A percentile compares a stretch with the other conserved stretches of the same genome.
These are phyloP conservation scores for Rhododendron mucronatum DNA, from an alignment of 148 eudicot species.

Conservation along the genomic window DNA sequence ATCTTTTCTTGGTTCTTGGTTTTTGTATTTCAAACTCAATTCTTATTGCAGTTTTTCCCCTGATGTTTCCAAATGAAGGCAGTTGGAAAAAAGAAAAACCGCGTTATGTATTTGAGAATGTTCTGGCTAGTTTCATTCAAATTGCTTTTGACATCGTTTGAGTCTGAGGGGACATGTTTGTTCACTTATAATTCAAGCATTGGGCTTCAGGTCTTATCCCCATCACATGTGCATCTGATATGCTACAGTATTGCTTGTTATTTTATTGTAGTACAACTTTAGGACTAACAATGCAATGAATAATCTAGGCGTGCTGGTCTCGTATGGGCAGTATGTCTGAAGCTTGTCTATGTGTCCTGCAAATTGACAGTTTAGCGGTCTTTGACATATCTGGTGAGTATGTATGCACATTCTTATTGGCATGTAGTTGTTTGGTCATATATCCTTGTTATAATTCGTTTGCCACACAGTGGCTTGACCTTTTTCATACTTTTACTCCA, in stretches of 20 bases:
- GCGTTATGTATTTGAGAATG: neutral
- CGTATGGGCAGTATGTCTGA: conserved; percentile 58
- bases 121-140: neutral
- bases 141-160: neutral
- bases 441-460: neutral
- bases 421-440: neutral
- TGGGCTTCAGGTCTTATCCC: neutral
- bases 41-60: neutral
- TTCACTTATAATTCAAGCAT: neutral
- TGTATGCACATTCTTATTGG: neutral
- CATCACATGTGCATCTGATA: neutral
- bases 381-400: conserved; percentile 62
- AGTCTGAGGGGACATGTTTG: neutral
- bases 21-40: neutral
- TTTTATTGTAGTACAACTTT: neutral
- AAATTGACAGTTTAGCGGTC: conserved; percentile 68
- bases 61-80: neutral
- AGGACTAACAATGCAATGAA: neutral
- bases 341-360: conserved; percentile 76
- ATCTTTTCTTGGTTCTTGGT: neutral
- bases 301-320: conserved; percentile 91
- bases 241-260: neutral
- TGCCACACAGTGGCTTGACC: neutral
- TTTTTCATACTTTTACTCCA: neutral
- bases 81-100: neutral